These are phyloP conservation scores for Claviceps sorghi DNA, from an alignment of 2,329 filamentous ascomycete genomes.

Conservation along the genomic window DNA sequence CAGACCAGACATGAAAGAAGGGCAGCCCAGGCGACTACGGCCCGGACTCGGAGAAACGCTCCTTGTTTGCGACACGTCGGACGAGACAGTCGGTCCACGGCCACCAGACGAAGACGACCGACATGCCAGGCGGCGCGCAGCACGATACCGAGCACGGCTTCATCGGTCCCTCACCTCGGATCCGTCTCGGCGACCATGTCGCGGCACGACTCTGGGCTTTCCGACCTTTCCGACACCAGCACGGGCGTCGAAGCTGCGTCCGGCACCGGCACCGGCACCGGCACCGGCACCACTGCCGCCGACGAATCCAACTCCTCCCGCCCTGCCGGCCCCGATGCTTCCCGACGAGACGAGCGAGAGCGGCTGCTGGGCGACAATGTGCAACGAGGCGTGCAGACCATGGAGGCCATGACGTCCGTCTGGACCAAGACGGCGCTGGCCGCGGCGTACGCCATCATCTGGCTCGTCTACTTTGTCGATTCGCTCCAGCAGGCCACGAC, in stretches of 20 bases:
- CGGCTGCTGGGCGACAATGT: conserved; percentile 9
- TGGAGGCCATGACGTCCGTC: conserved; percentile 24
- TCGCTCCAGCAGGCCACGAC: conserved; percentile 26
- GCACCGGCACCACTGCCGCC: neutral
- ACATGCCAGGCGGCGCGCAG: no score
- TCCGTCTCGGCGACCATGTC: neutral
- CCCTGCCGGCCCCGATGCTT: neutral
- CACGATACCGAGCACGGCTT: no score
- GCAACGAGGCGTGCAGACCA: conserved; percentile 23
- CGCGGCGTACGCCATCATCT: conserved; percentile 27
- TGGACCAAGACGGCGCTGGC: conserved; percentile 25
- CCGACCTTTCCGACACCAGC: neutral
- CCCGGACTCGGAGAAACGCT: no score
- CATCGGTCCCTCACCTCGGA: no score
- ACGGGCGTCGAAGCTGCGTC: neutral
- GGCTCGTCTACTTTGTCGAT: conserved; percentile 33
- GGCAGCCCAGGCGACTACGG: no score
- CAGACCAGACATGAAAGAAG: no score
- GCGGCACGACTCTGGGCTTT: neutral
- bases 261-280: neutral
- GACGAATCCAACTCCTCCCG: no score
- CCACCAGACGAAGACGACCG: no score
- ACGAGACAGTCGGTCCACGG: no score
- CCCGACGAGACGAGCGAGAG: neutral
- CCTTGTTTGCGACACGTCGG: no score